Base-by-base conservation (phyloP, 2,329 filamentous ascomycete species). In the Fusarium cyanostomum region DNA sequence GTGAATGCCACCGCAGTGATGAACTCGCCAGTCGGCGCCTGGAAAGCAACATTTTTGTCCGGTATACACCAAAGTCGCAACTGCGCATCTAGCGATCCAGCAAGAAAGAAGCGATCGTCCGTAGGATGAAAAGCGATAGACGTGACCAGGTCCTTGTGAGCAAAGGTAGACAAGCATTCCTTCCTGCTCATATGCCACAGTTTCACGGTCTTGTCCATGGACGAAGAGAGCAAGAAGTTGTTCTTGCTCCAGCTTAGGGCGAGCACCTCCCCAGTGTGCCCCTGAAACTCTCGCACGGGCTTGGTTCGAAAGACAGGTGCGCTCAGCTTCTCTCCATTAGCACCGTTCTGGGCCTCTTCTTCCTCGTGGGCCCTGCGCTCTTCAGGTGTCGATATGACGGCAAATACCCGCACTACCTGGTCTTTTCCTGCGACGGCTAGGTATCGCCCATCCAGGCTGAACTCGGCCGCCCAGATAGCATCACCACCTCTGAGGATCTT, bases 161-260 rank as follows among this genome's bases (percentile, higher is more conserved):
- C 92, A 79, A 98, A 99, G 2, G 91, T 93, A 76, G 93, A 97
- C 1, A 99, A 82, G 71, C 93, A 97, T 71, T 98, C 94, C 4
- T 84, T 77, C 49, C 94, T 85, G 72, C 87, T 94, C 62, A 95
- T 84, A 76, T 99, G 95, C 94, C 95, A 99, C 43, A 99, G 77
- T 12, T 92, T 86, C 11, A 99, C 95, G 0, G 94, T 97, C 80
- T 97, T 97, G 75, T 99, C 95, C 93, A 98, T 97, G 0, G 94
- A 97, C 0, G 94, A 96, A 4, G 94, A 97, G 13, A 99, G 82
- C 26, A 99, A 78, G 69, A 99, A 99, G 75, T 96, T 97, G 77
- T 99, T 99, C 82, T 98, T 99, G 80, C 94, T 98, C 95, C 95
- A 99, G 74, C 92, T 96, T 58, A 99, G 76, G 73, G 97, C 94